Percentiles rank a stretch among this genome's conserved stretches.
phyloP scores from a whole-genome alignment of 1,284 basidiomycete species.

The Apiotrichum domesticum region DNA sequence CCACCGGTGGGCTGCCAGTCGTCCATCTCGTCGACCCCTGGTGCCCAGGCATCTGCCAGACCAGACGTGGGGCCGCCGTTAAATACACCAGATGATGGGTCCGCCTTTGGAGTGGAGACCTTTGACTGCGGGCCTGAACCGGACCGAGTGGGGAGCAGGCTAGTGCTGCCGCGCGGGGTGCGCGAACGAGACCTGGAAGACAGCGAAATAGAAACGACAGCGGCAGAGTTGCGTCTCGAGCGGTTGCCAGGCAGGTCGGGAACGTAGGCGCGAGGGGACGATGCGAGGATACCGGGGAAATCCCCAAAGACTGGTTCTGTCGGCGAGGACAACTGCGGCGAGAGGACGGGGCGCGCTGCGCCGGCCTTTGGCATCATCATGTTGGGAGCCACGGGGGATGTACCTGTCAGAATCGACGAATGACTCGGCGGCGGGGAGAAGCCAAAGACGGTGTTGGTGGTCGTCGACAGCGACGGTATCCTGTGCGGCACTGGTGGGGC shows the following conservation, averaged over 20 bases:
- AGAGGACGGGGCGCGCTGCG: conserved; percentile 5
- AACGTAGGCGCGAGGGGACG: conserved; percentile 20
- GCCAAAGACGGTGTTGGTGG: not conserved
- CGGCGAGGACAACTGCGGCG: conserved; percentile 4
- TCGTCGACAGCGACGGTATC: not conserved
- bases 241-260: conserved; percentile 1
- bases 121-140: conserved; percentile 35
- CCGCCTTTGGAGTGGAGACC: conserved; percentile 21
- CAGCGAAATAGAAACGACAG: conserved; percentile 40
- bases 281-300: conserved; percentile 11
- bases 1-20: conserved; percentile 42
- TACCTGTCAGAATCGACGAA: not conserved
- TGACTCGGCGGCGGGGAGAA: conserved; percentile 2
- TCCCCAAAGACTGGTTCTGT: not conserved
- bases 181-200: conserved; percentile 39
- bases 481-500: not conserved
- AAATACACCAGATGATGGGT: not conserved
- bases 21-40: conserved; percentile 31
- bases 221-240: conserved; percentile 39
- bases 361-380: conserved; percentile 9
- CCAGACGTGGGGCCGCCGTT: not conserved
- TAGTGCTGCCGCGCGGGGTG: conserved; percentile 31
- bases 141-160: conserved; percentile 19
- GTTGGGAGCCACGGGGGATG: conserved; percentile 3
- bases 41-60: conserved; percentile 26